phyloP scores from a whole-genome alignment of 768 basidiomycete species.

The Austroboletus eburneus region DNA sequence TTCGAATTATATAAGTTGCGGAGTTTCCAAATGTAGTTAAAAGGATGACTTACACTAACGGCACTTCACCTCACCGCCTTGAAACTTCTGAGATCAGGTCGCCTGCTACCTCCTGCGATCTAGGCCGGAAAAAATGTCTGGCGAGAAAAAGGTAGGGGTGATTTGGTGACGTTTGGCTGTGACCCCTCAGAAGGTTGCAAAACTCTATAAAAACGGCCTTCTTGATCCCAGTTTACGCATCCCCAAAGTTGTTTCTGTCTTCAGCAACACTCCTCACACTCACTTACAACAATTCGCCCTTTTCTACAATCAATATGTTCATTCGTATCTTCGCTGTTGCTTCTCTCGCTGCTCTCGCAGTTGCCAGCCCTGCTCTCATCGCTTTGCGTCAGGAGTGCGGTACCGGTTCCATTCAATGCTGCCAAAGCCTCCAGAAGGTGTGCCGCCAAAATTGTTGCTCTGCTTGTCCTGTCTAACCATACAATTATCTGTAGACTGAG shows the following conservation, averaged over 20 bases:
- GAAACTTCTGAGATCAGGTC: conserved; percentile 1
- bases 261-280: neutral
- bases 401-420: conserved; percentile 13
- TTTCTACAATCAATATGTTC: conserved; percentile 13
- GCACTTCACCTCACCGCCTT: neutral
- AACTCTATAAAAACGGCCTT: conserved; percentile 9
- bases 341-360: conserved; percentile 12
- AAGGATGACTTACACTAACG: neutral
- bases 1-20: no score
- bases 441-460: neutral
- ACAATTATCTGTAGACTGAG: no score
- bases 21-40: neutral
- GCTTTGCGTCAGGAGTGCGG: conserved; percentile 7
- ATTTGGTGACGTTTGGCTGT: neutral
- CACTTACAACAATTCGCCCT: conserved; percentile 5
- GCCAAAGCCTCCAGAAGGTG: conserved; percentile 9
- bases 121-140: conserved; percentile 4
- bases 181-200: neutral
- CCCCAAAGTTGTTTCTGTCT: neutral
- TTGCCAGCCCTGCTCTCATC: conserved; percentile 4
- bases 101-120: conserved; percentile 1
- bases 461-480: no score
- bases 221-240: neutral
- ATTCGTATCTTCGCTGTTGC: conserved; percentile 14
- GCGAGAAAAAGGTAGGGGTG: conserved; percentile 1